phyloP scores from a whole-genome alignment of 1,284 basidiomycete genomes.

The Moniliella sp. region DNA sequence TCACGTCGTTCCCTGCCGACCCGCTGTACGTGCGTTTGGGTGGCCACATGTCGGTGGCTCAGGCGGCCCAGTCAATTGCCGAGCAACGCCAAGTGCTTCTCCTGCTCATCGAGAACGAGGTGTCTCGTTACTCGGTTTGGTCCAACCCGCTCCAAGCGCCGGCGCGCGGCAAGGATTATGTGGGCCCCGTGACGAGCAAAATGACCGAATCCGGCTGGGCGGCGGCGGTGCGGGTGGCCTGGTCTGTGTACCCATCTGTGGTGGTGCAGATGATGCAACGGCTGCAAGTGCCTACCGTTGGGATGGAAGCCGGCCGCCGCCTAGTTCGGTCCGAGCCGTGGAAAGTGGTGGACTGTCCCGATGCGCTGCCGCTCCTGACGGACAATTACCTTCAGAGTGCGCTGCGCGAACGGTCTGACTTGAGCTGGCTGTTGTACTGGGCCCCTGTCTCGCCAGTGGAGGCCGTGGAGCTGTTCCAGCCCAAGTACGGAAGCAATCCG shows the following conservation, averaged over 20 bases:
- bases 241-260: conserved; percentile 63
- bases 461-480: conserved; percentile 23
- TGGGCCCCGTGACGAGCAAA: conserved; percentile 34
- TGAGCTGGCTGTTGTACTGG: conserved; percentile 65
- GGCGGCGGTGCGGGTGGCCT: conserved; percentile 49
- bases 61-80: conserved; percentile 6
- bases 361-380: conserved; percentile 58
- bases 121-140: conserved; percentile 69
- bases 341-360: conserved; percentile 52
- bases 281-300: conserved; percentile 49
- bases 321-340: conserved; percentile 54
- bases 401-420: conserved; percentile 11
- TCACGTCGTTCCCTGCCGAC: conserved; percentile 13
- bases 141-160: conserved; percentile 60
- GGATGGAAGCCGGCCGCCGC: conserved; percentile 50
- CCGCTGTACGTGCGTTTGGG: conserved; percentile 9
- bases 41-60: conserved; percentile 10
- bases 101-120: conserved; percentile 71
- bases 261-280: conserved; percentile 64
- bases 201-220: conserved; percentile 48
- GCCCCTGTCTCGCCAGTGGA: conserved; percentile 61
- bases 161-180: conserved; percentile 41
- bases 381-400: conserved; percentile 61
- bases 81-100: conserved; percentile 38
- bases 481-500: conserved; percentile 45